A percentile compares a stretch with the other conserved stretches of the same genome.
These are phyloP conservation scores for Nicotiana knightiana DNA, from an alignment of 257 asterid genomes.

Conservation along the genomic window DNA sequence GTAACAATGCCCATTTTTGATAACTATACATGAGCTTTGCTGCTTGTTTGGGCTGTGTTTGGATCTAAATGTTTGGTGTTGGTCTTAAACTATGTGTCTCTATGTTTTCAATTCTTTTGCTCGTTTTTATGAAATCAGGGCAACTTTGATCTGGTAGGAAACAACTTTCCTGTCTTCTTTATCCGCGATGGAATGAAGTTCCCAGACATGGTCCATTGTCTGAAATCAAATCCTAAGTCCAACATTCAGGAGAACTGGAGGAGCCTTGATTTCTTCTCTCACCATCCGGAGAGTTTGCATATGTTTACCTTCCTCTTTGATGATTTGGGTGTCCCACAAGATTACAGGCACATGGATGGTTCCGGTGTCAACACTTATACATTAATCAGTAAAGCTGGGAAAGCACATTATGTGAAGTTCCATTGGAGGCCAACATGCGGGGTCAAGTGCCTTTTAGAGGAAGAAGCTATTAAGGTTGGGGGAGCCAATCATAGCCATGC, in stretches of 20 bases:
- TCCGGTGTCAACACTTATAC: slow-evolving; percentile 13
- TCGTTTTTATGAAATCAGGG: not conserved
- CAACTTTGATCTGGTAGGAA: slow-evolving; percentile 19
- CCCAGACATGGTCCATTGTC: slow-evolving; percentile 17
- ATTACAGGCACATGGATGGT: slow-evolving; percentile 9
- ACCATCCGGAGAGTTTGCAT: not conserved
- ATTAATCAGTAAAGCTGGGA: not conserved
- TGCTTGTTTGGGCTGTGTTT: no score
- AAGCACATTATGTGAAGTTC: slow-evolving; percentile 11
- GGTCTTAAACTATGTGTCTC: no score
- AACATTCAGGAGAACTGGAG: slow-evolving; percentile 11
- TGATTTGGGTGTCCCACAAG: slow-evolving; percentile 6
- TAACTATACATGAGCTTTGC: no score
- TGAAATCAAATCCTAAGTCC: slow-evolving; percentile 13
- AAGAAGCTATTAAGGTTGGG: slow-evolving; percentile 10
- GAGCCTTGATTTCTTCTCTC: slow-evolving; percentile 11
- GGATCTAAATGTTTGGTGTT: no score
- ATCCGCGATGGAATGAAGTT: slow-evolving; percentile 18
- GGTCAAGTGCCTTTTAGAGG: slow-evolving; percentile 7
- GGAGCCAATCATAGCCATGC: slow-evolving; percentile 15
- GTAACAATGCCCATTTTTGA: no score
- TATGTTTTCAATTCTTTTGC: not conserved
- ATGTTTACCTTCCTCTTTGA: not conserved
- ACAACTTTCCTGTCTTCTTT: slow-evolving; percentile 18
- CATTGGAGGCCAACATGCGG: slow-evolving; percentile 20